A percentile compares a stretch with the other conserved stretches of the same genome.
phyloP scores from a whole-genome alignment of 2,329 filamentous ascomycete species.

The Microdochium nivale region DNA sequence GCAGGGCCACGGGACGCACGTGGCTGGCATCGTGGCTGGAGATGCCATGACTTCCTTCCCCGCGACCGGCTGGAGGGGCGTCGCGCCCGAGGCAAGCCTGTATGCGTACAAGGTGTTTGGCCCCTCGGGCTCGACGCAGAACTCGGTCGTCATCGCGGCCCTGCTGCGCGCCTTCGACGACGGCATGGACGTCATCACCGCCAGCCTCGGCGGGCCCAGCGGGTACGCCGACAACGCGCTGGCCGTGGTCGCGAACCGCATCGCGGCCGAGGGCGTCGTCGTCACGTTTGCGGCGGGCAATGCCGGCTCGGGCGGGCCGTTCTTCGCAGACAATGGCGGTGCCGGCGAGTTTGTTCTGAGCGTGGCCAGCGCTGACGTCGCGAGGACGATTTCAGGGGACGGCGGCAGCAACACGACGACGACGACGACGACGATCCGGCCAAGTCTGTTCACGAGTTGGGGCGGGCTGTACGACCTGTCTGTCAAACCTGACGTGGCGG shows the following conservation, averaged over 20 bases:
- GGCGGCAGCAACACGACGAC: constrained; percentile 12
- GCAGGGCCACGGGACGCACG: constrained; percentile 1
- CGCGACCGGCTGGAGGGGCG: not conserved
- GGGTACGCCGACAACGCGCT: constrained; percentile 27
- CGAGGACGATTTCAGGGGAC: constrained; percentile 12
- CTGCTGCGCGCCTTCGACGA: constrained; percentile 25
- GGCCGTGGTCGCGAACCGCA: constrained; percentile 27
- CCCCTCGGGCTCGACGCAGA: constrained; percentile 9
- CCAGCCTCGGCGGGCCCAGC: constrained; percentile 27
- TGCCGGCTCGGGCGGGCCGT: constrained; percentile 36
- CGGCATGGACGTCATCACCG: constrained; percentile 31
- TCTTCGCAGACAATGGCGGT: constrained; percentile 32
- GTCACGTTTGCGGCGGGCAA: constrained; percentile 44
- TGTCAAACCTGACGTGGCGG: constrained; percentile 33
- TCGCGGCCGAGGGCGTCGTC: constrained; percentile 36
- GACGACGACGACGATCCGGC: constrained; percentile 20
- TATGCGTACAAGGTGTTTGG: constrained; percentile 1
- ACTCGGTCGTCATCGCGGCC: constrained; percentile 22
- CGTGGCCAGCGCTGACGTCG: constrained; percentile 30
- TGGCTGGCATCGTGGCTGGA: constrained; percentile 1
- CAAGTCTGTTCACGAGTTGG: constrained; percentile 32
- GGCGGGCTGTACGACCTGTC: constrained; percentile 31
- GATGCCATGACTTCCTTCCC: too few species aligned
- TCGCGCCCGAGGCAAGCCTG: constrained; percentile 1
- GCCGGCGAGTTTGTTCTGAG: constrained; percentile 31